These are phyloP conservation scores for Orbilia javanica DNA, from an alignment of 2,329 filamentous ascomycete species.

Conservation along the genomic window DNA sequence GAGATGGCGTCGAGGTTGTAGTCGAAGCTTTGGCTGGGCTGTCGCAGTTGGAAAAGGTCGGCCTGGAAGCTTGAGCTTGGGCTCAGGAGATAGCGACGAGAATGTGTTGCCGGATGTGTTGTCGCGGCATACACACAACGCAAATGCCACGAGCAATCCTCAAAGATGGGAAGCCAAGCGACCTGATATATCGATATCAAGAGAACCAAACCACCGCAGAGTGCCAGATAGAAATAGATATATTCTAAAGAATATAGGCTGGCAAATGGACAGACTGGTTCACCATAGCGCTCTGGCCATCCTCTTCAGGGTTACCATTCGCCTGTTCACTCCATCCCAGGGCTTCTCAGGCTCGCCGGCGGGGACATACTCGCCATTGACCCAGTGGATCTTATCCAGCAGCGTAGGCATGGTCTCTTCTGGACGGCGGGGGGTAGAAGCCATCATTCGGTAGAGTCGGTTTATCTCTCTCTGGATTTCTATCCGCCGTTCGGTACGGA, in stretches of 20 bases:
- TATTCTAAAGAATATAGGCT: background rate
- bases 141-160: background rate
- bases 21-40: background rate
- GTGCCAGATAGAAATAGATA: too few species aligned
- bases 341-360: constrained; percentile 2
- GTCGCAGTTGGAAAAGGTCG: background rate
- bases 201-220: too few species aligned
- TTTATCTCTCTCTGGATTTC: constrained; percentile 4
- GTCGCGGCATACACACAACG: background rate
- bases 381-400: constrained; percentile 14
- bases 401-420: constrained; percentile 19
- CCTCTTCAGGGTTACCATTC: background rate
- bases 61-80: background rate
- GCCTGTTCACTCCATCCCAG: constrained; percentile 2
- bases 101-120: constrained; percentile 6
- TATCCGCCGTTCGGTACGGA: background rate
- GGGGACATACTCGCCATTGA: constrained; percentile 21
- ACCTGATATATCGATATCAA: too few species aligned
- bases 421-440: constrained; percentile 5
- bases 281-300: constrained; percentile 1
- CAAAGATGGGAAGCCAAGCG: background rate
- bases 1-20: background rate
- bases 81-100: constrained; percentile 2
- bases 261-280: background rate
- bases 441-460: background rate